Conservation (phyloP, 1,139 yeast genomes). For the Diutina scorzettiae region DNA sequence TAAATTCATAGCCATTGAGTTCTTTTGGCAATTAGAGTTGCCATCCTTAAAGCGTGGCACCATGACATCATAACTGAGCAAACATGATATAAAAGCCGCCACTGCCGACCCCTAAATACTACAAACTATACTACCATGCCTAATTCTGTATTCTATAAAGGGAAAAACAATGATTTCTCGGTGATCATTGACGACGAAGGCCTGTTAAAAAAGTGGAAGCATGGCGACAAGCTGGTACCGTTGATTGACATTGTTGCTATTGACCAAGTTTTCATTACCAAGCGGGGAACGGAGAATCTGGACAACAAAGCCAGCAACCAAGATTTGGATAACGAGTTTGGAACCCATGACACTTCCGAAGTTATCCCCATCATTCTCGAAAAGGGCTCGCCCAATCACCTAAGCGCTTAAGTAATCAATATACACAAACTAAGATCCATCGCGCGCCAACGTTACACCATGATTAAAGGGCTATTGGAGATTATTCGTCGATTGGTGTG, state of each 20-base stretch:
- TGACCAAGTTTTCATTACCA: slow-evolving; percentile 50
- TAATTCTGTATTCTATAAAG: slow-evolving; percentile 51
- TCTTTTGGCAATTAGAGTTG: no score
- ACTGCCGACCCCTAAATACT: not conserved
- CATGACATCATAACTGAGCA: no score
- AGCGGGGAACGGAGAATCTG: slow-evolving; percentile 58
- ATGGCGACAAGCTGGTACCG: slow-evolving; percentile 44
- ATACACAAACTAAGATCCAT: no score
- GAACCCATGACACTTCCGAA: slow-evolving; percentile 33
- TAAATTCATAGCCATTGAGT: no score
- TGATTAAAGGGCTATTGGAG: not conserved
- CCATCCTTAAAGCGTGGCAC: no score
- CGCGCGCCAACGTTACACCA: not conserved
- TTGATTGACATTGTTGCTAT: slow-evolving; percentile 53
- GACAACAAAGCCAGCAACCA: slow-evolving; percentile 62
- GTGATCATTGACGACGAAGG: slow-evolving; percentile 49
- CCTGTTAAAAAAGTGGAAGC: slow-evolving; percentile 34
- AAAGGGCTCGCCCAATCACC: slow-evolving; percentile 29
- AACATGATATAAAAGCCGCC: no score
- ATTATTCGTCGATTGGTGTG: not conserved
- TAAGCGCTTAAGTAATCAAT: not conserved
- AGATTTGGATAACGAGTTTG: slow-evolving; percentile 57
- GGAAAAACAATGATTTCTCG: slow-evolving; percentile 48
- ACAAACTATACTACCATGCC: not conserved
- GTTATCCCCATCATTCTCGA: slow-evolving; percentile 42